A percentile compares a stretch with the other conserved stretches of the same genome.
Conservation (phyloP, 129 eudicot species). For the Arctium minus region DNA sequence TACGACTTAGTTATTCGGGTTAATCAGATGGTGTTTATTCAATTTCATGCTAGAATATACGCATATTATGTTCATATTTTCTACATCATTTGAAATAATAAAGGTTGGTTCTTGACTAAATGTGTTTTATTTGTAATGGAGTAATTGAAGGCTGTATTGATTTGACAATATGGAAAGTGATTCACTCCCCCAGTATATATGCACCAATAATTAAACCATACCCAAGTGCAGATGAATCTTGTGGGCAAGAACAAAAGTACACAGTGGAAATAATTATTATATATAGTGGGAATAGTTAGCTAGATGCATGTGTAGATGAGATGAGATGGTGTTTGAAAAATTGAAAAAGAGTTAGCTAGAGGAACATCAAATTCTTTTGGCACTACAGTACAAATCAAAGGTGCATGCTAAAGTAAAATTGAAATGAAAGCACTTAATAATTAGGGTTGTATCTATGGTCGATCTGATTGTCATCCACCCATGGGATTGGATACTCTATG, state of each 20-base stretch:
- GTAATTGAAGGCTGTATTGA: no score
- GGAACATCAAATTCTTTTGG: slow-evolving; percentile 34
- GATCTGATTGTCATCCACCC: slow-evolving; percentile 26
- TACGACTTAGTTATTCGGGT: no score
- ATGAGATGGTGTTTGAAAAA: background rate
- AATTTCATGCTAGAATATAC: no score
- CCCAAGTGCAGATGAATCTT: slow-evolving; percentile 35
- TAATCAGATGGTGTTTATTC: no score
- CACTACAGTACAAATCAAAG: slow-evolving; percentile 36
- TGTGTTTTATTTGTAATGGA: no score
- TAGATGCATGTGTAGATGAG: background rate
- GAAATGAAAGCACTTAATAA: slow-evolving; percentile 40
- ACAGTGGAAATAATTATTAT: slow-evolving; percentile 24
- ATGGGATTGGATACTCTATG: no score
- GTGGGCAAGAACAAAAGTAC: slow-evolving; percentile 27
- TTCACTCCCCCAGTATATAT: slow-evolving; percentile 21
- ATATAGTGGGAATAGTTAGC: slow-evolving; percentile 8
- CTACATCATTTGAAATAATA: no score
- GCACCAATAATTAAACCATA: slow-evolving; percentile 27
- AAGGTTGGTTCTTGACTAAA: no score
- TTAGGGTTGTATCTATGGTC: slow-evolving; percentile 29
- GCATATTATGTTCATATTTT: no score
- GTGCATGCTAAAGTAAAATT: slow-evolving; percentile 35
- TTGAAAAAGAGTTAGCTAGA: slow-evolving; percentile 15
- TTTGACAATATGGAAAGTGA: slow-evolving; percentile 29